Conservation (phyloP, 2,329 filamentous ascomycete species). For the Trichoderma koningiopsis region DNA sequence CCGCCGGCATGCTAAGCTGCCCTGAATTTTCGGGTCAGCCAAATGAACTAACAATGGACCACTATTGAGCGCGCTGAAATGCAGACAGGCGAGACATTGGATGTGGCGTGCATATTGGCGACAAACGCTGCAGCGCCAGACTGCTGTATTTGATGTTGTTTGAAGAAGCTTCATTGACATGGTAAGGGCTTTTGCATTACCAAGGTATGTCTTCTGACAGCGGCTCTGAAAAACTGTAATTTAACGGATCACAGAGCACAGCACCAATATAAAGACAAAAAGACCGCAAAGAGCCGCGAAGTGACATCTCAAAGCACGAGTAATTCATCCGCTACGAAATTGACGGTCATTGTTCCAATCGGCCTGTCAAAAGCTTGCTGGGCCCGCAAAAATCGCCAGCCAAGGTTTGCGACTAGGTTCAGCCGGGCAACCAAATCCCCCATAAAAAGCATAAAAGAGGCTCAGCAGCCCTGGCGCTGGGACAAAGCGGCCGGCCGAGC, state of each 20-base stretch:
- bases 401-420: background rate
- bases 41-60: background rate
- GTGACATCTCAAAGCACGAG: background rate
- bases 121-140: background rate
- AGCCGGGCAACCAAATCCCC: background rate
- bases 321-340: background rate
- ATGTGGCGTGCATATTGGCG: background rate
- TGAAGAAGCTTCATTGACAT: background rate
- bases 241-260: background rate
- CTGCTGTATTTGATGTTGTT: background rate
- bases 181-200: background rate
- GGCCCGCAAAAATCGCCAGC: background rate
- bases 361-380: background rate
- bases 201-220: background rate
- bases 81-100: background rate
- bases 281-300: background rate
- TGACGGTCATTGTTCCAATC: background rate
- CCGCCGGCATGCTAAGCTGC: background rate
- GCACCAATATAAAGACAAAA: background rate
- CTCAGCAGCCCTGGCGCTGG: constrained; percentile 14
- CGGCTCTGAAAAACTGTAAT: background rate
- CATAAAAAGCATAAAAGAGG: constrained; percentile 3
- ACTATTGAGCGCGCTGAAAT: constrained; percentile 2
- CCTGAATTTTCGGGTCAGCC: background rate
- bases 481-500: background rate